Base-by-base conservation (phyloP, 495 filamentous ascomycete genomes). In the Clohesyomyces aquaticus region DNA sequence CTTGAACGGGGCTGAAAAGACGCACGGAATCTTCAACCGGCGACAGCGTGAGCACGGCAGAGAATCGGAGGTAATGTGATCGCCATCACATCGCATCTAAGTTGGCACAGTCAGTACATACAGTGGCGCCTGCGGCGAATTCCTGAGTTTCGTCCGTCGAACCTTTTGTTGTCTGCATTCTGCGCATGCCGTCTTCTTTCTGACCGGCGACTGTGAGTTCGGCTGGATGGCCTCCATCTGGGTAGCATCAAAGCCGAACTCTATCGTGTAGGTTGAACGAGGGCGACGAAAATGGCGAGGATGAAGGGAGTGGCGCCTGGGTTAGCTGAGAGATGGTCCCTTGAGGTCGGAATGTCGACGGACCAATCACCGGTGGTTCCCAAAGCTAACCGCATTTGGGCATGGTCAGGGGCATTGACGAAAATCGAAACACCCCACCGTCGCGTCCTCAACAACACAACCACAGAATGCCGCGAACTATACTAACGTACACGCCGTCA, bases 91-190 rank as follows among this genome's bases (percentile, higher is more conserved):
- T 54, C 50, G 50, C 50, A 54, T 54, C 50, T 38, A 14, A 6
- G 6, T 14, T 38, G 32, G 14, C 32, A 14, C 14, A 6, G 32
- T 38, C 14, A 38, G 25, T 32, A 27, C 14, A 29, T 26, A 54
- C 29, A 26, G 12, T 27, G 11, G 1, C 3, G 16, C 12, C 3
- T 3, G 26, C 26, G 19, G 23, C 50, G 12, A 54, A 54, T 1
- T 3, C 12, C 50, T 16, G 50, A 2, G 29, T 19, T 19, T 26
- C 29, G 21, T 32, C 50, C 26, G 50, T 32, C 50, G 29, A 26
- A 54, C 50, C 50, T 54, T 54, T 54, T 54, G 50, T 28, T 54
- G 50, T 54, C 50, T 54, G 50, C 50, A 54, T 54, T 54, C 50
- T 54, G 50, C 50, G 50, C 50, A 54, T 54, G 50, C 50, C 29